Evolutionary conservation across 164 flowering plant genomes (phyloP).

Genomic region (Nelumbo lutea): DNA sequence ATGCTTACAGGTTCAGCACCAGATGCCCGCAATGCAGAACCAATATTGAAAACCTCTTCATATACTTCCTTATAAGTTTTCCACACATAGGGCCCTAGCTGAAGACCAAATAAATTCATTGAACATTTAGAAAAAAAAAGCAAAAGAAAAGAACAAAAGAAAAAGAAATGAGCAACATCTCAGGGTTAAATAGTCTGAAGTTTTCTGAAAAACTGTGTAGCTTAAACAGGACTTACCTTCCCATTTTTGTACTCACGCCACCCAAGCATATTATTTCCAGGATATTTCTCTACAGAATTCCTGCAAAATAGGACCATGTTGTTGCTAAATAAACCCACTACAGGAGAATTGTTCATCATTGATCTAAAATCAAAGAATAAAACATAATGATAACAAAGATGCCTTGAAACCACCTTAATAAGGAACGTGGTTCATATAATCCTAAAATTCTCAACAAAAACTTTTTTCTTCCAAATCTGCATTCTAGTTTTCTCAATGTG

Average conservation of each 20-base stretch:
- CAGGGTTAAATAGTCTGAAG: neutral
- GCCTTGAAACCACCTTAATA: too few species aligned
- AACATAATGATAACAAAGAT: too few species aligned
- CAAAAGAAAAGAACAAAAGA: neutral
- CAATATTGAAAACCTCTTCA: constrained; percentile 64
- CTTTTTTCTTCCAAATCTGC: too few species aligned
- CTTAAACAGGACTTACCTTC: constrained; percentile 41
- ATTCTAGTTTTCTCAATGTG: too few species aligned
- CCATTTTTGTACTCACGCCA: constrained; percentile 65
- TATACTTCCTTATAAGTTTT: constrained; percentile 83
- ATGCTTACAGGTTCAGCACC: constrained; percentile 83
- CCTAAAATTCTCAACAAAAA: too few species aligned
- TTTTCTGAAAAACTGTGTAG: neutral
- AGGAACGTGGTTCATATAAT: too few species aligned
- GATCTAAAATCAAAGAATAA: too few species aligned
- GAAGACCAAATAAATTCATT: constrained; percentile 7
- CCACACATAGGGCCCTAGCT: constrained; percentile 86
- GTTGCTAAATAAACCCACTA: constrained; percentile 1
- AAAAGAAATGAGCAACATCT: neutral
- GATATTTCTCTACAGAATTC: constrained; percentile 46
- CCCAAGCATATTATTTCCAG: constrained; percentile 82
- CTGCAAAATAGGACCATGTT: constrained; percentile 34
- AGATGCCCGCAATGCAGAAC: constrained; percentile 69
- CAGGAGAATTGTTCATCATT: too few species aligned
- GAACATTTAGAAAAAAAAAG: neutral